These are phyloP conservation scores for Talaromyces sp. DNA, from an alignment of 2,329 filamentous ascomycete genomes.

Conservation along the genomic window DNA sequence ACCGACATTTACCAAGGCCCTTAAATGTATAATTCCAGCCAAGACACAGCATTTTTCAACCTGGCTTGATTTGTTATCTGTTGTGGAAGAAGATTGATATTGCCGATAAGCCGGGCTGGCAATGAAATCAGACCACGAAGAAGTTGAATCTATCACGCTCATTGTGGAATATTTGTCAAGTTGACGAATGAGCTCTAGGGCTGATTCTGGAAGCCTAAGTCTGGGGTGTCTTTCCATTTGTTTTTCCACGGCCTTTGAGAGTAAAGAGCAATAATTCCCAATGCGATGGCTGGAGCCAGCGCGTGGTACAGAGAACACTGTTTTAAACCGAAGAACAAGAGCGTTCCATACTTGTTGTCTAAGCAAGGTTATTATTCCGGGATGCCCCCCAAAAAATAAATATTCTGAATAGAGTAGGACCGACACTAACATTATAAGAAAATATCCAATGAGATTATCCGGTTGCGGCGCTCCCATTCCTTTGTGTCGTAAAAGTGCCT, in stretches of 20 bases:
- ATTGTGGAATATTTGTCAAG: conserved; percentile 1
- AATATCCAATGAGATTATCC: conserved; percentile 10
- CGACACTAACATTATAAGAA: conserved; percentile 7
- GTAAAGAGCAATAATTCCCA: not conserved
- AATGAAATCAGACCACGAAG: conserved; percentile 1
- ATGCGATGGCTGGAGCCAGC: not conserved
- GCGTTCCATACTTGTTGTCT: conserved; percentile 10
- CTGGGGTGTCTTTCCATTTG: conserved; percentile 2
- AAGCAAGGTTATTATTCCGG: not conserved
- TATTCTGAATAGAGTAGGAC: not conserved
- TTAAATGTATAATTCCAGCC: conserved; percentile 3
- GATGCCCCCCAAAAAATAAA: not conserved
- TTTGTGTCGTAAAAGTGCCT: conserved; percentile 7
- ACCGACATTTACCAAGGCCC: not conserved
- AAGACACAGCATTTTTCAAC: conserved; percentile 1
- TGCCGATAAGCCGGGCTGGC: not conserved
- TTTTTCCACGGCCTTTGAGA: not conserved
- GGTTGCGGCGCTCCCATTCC: conserved; percentile 2
- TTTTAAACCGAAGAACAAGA: conserved; percentile 2
- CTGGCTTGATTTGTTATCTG: not conserved
- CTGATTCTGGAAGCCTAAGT: conserved; percentile 3
- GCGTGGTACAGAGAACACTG: conserved; percentile 2
- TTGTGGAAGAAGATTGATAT: not conserved
- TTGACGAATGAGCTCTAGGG: not conserved
- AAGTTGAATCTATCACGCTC: not conserved